These are phyloP conservation scores for Boletales sp. DNA, from an alignment of 768 basidiomycete genomes.

Conservation along the genomic window DNA sequence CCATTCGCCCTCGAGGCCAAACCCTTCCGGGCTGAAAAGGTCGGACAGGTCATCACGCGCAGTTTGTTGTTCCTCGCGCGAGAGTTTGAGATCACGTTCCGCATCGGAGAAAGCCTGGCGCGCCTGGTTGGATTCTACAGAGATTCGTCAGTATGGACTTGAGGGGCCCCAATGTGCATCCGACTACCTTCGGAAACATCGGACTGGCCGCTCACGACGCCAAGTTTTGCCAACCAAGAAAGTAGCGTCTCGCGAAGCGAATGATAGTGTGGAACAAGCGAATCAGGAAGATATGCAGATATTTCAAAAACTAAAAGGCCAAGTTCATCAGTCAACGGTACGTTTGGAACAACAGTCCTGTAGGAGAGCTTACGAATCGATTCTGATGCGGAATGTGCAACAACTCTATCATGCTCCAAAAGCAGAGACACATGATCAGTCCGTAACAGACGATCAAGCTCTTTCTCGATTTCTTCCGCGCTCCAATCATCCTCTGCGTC, in stretches of 20 bases:
- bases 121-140: conserved; percentile 54
- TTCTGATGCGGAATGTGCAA: conserved; percentile 44
- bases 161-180: neutral
- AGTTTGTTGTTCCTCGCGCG: conserved; percentile 50
- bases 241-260: conserved; percentile 56
- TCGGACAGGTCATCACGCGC: conserved; percentile 58
- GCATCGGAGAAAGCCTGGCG: conserved; percentile 62
- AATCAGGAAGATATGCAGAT: conserved; percentile 82
- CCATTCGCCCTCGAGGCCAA: conserved; percentile 87
- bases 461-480: conserved; percentile 51
- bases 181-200: conserved; percentile 41
- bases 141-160: neutral
- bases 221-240: conserved; percentile 61
- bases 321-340: neutral
- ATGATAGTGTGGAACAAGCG: conserved; percentile 70
- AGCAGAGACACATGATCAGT: conserved; percentile 74
- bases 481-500: conserved; percentile 61
- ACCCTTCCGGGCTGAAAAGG: conserved; percentile 62
- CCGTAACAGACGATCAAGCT: conserved; percentile 54
- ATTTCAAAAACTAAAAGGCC: conserved; percentile 67
- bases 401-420: conserved; percentile 71
- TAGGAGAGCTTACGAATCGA: conserved; percentile 52
- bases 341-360: neutral
- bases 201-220: conserved; percentile 44
- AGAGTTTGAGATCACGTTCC: conserved; percentile 52